Evolutionary conservation across 306 rosid genomes (phyloP), one percentile per base, ranked within the genome.

Genomic region (Dicorynia guianensis): DNA sequence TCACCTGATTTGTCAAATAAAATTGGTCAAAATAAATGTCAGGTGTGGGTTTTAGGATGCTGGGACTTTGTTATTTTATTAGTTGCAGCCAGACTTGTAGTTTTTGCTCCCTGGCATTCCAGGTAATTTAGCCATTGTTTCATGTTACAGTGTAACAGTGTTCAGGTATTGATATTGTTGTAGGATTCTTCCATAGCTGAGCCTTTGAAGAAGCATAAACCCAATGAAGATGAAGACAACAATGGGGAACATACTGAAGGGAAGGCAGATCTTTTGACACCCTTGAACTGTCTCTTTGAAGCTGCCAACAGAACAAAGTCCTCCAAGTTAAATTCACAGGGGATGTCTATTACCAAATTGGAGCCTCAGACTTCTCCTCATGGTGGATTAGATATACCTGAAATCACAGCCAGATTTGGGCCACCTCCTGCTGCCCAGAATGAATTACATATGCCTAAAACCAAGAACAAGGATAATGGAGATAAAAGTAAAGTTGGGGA

Each of bases 231-330:
- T 54, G 43, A 36, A 11, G 83, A 85, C 61, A 77, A 79, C 63
- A 72, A 76, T 57, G 80, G 71, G 36, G 94, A 87, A 67, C 76
- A 71, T 63, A 66, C 46, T 54, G 98, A 95, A 72, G 97, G 96
- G 48, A 95, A 95, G 85, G 89, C 75, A 40, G 99, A 95, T 85
- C 89, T 95, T 66, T 95, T 97, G 99, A 95, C 96, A 12, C 99
- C 99, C 8, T 89, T 95, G 84, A 90, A 90, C 86, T 95, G 99
- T 82, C 97, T 95, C 36, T 96, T 92, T 55, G 99, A 95, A 85
- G 97, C 93, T 54, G 99, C 99, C 58, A 95, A 95, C 79, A 82
- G 99, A 78, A 95, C 99, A 52, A 95, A 92, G 87, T 87, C 93
- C 46, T 92, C 93, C 5, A 95, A 89, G 83, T 80, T 79, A 62